These are phyloP conservation scores for Boletus subparvulus DNA, from an alignment of 768 basidiomycete genomes.

Conservation along the genomic window DNA sequence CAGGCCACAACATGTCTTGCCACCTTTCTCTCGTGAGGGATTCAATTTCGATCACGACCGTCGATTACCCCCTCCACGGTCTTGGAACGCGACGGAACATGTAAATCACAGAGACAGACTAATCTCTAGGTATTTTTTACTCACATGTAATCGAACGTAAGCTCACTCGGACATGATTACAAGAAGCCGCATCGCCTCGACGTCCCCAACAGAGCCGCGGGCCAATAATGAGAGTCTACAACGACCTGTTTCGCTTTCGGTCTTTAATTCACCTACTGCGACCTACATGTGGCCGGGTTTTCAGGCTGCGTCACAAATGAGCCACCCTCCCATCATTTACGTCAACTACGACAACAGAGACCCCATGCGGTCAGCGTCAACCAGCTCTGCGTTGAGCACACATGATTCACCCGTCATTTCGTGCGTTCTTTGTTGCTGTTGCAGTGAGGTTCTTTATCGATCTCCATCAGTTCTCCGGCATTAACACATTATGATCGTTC, in stretches of 20 bases:
- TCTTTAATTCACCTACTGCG: conserved; percentile 44
- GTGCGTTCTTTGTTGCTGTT: conserved; percentile 27
- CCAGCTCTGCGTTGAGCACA: conserved; percentile 29
- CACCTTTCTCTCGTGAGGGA: conserved; percentile 32
- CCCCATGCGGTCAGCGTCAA: conserved; percentile 33
- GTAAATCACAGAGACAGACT: conserved; percentile 22
- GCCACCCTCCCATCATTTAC: conserved; percentile 39
- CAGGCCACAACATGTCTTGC: conserved; percentile 35
- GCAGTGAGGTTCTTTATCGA: conserved; percentile 14
- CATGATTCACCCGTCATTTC: conserved; percentile 31
- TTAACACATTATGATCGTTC: conserved; percentile 27
- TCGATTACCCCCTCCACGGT: conserved; percentile 32
- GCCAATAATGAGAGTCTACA: conserved; percentile 26
- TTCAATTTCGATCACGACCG: conserved; percentile 35
- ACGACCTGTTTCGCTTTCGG: conserved; percentile 38
- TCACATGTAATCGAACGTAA: conserved; percentile 5
- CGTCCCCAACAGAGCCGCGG: conserved; percentile 20
- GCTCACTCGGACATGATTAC: conserved; percentile 20
- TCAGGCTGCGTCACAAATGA: conserved; percentile 44
- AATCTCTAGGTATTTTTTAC: conserved; percentile 26
- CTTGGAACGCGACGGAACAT: conserved; percentile 28
- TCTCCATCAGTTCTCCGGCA: conserved; percentile 28
- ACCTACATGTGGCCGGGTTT: conserved; percentile 50
- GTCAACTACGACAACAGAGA: conserved; percentile 36
- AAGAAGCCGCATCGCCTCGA: conserved; percentile 24